Percentiles rank a stretch among this genome's conserved stretches.
Conservation (phyloP, 1,284 basidiomycete genomes). For the Phaffia rhodozyma region DNA sequence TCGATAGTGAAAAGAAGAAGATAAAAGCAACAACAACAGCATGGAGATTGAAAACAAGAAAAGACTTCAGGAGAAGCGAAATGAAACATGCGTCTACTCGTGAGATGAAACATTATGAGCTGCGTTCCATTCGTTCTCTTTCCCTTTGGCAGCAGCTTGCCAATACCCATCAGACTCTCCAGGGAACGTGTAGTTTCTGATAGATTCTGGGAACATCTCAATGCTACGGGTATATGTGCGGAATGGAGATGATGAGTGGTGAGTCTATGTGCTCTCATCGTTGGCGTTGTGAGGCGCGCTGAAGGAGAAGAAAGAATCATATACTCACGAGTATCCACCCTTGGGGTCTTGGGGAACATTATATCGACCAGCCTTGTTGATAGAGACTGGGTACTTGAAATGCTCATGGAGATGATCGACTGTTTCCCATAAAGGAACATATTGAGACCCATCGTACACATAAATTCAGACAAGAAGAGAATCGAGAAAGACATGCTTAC, state of each 20-base stretch:
- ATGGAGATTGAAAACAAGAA: too few relatives aligned
- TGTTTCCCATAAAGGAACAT: too few relatives aligned
- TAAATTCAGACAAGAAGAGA: slow-evolving; percentile 37
- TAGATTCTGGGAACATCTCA: slow-evolving; percentile 8
- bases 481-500: slow-evolving; percentile 22
- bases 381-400: slow-evolving; percentile 76
- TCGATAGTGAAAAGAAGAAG: too few relatives aligned
- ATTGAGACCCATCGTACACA: slow-evolving; percentile 45
- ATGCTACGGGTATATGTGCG: neutral
- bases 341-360: slow-evolving; percentile 43
- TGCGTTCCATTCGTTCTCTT: slow-evolving; percentile 16
- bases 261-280: too few relatives aligned
- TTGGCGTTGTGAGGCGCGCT: too few relatives aligned
- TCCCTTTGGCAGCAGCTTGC: slow-evolving; percentile 8
- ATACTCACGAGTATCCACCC: slow-evolving; percentile 34
- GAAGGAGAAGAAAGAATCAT: slow-evolving; percentile 19
- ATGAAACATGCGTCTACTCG: too few relatives aligned
- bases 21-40: too few relatives aligned
- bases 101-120: neutral
- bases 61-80: too few relatives aligned
- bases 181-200: slow-evolving; percentile 13
- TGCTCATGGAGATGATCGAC: slow-evolving; percentile 66
- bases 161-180: slow-evolving; percentile 13
- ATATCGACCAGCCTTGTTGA: slow-evolving; percentile 74
- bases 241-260: too few relatives aligned